Conservation (phyloP, 2,329 filamentous ascomycete genomes). For the Phoma herbarum region DNA sequence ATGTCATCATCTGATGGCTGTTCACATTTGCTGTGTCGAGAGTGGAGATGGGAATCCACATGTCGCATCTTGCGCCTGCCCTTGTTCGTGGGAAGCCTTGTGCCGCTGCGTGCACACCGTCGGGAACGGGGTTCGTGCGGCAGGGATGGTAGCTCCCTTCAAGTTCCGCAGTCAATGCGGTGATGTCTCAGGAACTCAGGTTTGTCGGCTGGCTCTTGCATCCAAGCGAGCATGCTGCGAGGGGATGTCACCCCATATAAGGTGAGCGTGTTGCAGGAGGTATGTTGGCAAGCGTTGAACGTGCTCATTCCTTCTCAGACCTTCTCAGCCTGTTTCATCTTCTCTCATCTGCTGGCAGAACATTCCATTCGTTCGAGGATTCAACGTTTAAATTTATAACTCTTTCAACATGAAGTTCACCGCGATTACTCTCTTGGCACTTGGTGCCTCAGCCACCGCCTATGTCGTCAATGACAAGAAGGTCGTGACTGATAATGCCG, state of each 20-base stretch:
- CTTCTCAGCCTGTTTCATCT: constrained; percentile 41
- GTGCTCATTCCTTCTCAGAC: constrained; percentile 47
- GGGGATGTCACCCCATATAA: constrained; percentile 38
- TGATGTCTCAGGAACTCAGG: constrained; percentile 30
- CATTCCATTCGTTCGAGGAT: constrained; percentile 28
- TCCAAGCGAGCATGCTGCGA: constrained; percentile 11
- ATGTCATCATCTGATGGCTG: constrained; percentile 11
- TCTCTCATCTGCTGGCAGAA: constrained; percentile 45
- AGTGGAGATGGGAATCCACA: constrained; percentile 25
- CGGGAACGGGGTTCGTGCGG: constrained; percentile 15
- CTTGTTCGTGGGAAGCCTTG: constrained; percentile 16
- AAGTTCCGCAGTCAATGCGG: constrained; percentile 29
- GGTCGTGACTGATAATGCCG: constrained; percentile 29
- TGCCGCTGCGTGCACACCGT: constrained; percentile 5
- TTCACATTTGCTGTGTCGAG: constrained; percentile 20
- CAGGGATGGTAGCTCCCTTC: constrained; percentile 22
- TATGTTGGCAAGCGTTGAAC: constrained; percentile 40
- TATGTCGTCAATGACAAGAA: constrained; percentile 44
- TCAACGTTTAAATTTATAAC: constrained; percentile 24
- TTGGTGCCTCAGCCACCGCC: constrained; percentile 43
- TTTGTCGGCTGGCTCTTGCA: constrained; percentile 16
- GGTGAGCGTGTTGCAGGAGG: constrained; percentile 30
- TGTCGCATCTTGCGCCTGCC: constrained; percentile 25
- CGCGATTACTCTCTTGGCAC: constrained; percentile 41
- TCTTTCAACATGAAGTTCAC: constrained; percentile 45